Base-by-base conservation (phyloP, 352 stramenopile species). In the Nothophytophthora sp. region DNA sequence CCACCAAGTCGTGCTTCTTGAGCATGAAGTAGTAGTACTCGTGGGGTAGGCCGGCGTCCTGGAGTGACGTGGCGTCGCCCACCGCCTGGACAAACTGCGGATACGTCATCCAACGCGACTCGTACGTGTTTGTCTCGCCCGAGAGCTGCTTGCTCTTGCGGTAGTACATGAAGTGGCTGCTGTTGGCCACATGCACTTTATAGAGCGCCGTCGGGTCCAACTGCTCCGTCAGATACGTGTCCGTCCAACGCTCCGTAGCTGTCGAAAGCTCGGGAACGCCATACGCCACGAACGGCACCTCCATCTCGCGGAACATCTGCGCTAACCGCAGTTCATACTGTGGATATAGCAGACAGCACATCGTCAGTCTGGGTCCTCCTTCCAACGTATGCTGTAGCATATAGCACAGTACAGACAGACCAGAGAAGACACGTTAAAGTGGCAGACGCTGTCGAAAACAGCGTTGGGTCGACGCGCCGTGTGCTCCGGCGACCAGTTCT, bases 121-220 rank as follows among this genome's bases (percentile, higher is more conserved):
- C 58, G 42, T 85, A 88, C 27, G 81, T 65, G 12, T 66, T 56
- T 9, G 49, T 53, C 45, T 81, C 63, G 16, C 65, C 64, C 15
- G 38, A 19, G 27, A 67, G 35, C 20, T 72, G 57, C 22, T 56
- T 55, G 13, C 50, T 65, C 45, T 81, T 84, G 15, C 76, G 70
- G 65, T 84, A 98, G 65, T 97, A 98, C 90, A 99, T 97, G 57
- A 98, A 98, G 60, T 98, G 95, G 57, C 96, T 97, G 45, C 72
- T 54, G 28, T 96, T 96, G 9, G 79, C 60, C 8, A 81, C 74
- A 35, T 94, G 68, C n/a, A 88, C 71, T 24, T 77, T 79, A 58
- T 82, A 88, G 4, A 38, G n/a, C 40, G 74, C 50, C 1, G 60
- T 51, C 11, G 59, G 49, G 19, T 56, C 49, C 19, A 85, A 71